Conservation (phyloP, 2,329 filamentous ascomycete species). For the Penicillium sp. region DNA sequence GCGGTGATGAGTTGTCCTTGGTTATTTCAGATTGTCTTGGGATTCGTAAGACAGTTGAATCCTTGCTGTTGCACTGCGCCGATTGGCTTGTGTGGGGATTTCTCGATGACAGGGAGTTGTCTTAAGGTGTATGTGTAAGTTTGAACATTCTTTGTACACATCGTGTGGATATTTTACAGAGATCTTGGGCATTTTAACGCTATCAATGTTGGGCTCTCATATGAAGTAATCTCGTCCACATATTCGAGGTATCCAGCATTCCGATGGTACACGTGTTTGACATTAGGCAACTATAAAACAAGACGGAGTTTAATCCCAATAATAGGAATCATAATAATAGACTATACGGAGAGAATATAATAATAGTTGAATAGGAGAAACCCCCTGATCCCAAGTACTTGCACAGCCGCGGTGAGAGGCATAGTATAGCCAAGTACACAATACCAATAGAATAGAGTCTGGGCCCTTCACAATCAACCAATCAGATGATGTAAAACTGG, state of each 20-base stretch:
- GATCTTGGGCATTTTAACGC: neutral
- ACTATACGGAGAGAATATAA: neutral
- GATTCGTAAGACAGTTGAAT: constrained; percentile 13
- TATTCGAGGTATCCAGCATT: constrained; percentile 9
- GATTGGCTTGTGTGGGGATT: constrained; percentile 21
- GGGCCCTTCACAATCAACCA: constrained; percentile 9
- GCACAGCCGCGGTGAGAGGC: constrained; percentile 1
- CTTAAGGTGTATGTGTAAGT: neutral
- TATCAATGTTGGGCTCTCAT: neutral
- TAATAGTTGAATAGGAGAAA: neutral
- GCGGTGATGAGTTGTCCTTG: neutral
- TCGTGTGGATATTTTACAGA: neutral
- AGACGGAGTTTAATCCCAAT: neutral
- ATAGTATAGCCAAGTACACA: constrained; percentile 9
- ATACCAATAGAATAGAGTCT: constrained; percentile 9
- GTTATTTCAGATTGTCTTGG: constrained; percentile 3
- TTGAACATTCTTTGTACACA: neutral
- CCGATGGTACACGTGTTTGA: constrained; percentile 18
- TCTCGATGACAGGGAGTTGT: constrained; percentile 4
- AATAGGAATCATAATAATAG: neutral
- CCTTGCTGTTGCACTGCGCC: constrained; percentile 7
- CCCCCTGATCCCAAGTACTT: constrained; percentile 5
- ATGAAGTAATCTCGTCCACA: neutral
- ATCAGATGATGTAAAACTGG: neutral
- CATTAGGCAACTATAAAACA: constrained; percentile 1